Conservation (phyloP, 2,329 filamentous ascomycete species). For the Sclerotinia minor region DNA sequence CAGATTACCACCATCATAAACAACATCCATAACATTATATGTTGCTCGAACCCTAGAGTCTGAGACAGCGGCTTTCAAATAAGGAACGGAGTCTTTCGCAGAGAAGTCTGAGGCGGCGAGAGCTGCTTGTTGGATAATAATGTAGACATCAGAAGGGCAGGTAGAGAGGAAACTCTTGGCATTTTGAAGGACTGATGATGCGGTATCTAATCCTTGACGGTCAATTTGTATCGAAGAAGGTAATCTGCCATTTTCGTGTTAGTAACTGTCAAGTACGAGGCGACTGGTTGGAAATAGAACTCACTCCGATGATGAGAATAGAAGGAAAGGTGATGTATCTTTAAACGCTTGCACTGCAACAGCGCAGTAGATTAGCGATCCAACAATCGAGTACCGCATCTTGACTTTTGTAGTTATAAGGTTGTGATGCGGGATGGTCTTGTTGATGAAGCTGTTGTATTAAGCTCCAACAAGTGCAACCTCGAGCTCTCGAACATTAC, state of each 20-base stretch:
- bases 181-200: slow-evolving; percentile 30
- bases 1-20: slow-evolving; percentile 45
- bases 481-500: not conserved
- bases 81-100: slow-evolving; percentile 51
- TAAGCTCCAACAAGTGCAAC: slow-evolving; percentile 14
- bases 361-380: slow-evolving; percentile 53
- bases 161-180: slow-evolving; percentile 52
- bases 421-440: slow-evolving; percentile 8
- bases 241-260: slow-evolving; percentile 27
- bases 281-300: slow-evolving; percentile 24
- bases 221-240: slow-evolving; percentile 28
- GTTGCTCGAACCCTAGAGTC: slow-evolving; percentile 30
- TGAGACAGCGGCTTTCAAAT: slow-evolving; percentile 44
- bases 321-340: slow-evolving; percentile 84
- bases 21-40: slow-evolving; percentile 56
- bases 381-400: slow-evolving; percentile 58
- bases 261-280: slow-evolving; percentile 8
- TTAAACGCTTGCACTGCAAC: slow-evolving; percentile 70
- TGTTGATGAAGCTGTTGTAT: slow-evolving; percentile 25
- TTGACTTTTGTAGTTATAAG: slow-evolving; percentile 34
- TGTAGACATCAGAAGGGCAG: slow-evolving; percentile 75
- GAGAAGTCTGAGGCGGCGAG: slow-evolving; percentile 69
- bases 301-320: slow-evolving; percentile 66
- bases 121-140: slow-evolving; percentile 76
- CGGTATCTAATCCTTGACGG: slow-evolving; percentile 32